phyloP scores from a whole-genome alignment of 306 rosid genomes.

The Dalbergia oliveri region DNA sequence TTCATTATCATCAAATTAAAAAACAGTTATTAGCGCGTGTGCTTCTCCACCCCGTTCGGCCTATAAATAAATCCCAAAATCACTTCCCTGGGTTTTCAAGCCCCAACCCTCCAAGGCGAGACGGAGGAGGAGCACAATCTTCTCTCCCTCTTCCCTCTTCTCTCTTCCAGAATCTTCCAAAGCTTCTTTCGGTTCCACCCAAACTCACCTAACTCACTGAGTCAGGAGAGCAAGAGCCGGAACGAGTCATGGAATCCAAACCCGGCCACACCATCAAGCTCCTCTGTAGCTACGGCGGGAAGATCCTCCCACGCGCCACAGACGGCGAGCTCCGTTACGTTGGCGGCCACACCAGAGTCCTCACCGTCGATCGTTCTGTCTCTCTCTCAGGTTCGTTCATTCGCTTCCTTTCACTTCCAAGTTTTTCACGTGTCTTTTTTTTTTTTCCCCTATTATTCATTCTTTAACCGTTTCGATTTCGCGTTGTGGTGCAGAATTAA shows the following conservation, averaged over 20 bases:
- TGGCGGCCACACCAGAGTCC: conserved; percentile 88
- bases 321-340: conserved; percentile 89
- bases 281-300: conserved; percentile 92
- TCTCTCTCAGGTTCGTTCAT: conserved; percentile 66
- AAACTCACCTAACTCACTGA: conserved; percentile 32
- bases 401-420: neutral
- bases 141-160: neutral
- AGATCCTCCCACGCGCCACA: conserved; percentile 72
- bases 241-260: conserved; percentile 52
- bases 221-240: neutral
- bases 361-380: conserved; percentile 71
- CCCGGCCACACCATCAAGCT: conserved; percentile 56
- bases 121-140: conserved; percentile 15
- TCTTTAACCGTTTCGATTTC: neutral
- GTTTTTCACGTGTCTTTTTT: neutral
- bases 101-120: conserved; percentile 13
- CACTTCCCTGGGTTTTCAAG: conserved; percentile 63
- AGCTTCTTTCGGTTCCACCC: neutral
- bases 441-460: too few species aligned
- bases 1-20: neutral
- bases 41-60: neutral
- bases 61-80: conserved; percentile 51
- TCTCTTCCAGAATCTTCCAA: conserved; percentile 43
- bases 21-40: neutral
- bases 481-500: conserved; percentile 59